These are phyloP conservation scores for Hyphopichia homilentoma DNA, from an alignment of 805 yeast genomes.

Conservation along the genomic window DNA sequence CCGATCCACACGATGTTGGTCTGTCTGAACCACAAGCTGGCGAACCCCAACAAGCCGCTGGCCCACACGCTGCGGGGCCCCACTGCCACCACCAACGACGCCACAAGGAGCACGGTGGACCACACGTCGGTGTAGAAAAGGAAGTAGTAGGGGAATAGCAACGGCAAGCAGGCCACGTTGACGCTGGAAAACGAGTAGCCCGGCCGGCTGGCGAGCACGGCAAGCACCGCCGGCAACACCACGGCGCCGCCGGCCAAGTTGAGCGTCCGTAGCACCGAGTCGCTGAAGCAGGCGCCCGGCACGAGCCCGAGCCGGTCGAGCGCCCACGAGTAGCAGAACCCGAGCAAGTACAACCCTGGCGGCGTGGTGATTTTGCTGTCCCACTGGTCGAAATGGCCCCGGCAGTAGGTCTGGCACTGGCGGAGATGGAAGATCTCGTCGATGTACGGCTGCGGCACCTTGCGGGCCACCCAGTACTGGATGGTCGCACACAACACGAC, in stretches of 20 bases:
- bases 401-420: conserved; percentile 68
- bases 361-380: conserved; percentile 94
- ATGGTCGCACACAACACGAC: conserved; percentile 10
- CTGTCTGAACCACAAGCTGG: conserved; percentile 77
- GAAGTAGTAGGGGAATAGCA: conserved; percentile 67
- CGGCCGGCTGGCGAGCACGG: conserved; percentile 12
- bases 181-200: conserved; percentile 20
- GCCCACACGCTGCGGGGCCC: conserved; percentile 5
- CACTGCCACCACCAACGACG: conserved; percentile 43
- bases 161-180: conserved; percentile 53
- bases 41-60: conserved; percentile 54
- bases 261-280: conserved; percentile 32
- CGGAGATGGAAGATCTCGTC: conserved; percentile 87
- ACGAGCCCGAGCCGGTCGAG: conserved; percentile 13
- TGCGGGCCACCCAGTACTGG: conserved; percentile 13
- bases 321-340: conserved; percentile 33
- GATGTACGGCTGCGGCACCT: conserved; percentile 36
- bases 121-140: conserved; percentile 92
- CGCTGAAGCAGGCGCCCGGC: conserved; percentile 11
- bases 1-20: conserved; percentile 88
- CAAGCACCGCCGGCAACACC: conserved; percentile 47
- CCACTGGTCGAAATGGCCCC: conserved; percentile 60
- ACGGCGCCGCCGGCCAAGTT: conserved; percentile 66
- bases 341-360: conserved; percentile 75
- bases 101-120: conserved; percentile 70